Base-by-base conservation (phyloP, 192 early-diverging fungal genomes). In the Gigaspora rosea region DNA sequence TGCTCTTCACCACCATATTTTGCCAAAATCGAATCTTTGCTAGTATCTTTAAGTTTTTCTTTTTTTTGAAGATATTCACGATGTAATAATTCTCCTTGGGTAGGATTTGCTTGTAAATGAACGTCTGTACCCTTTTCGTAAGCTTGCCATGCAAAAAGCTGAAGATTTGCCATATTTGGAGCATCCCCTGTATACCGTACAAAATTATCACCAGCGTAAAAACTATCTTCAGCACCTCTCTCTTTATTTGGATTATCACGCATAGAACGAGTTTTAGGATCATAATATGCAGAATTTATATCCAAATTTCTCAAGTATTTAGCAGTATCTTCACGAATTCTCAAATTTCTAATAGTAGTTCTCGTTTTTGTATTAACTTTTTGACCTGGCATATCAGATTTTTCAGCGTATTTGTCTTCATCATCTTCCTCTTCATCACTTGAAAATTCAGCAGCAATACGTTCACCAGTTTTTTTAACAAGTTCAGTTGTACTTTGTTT, bases 231-330 rank as follows among this genome's bases (percentile, higher is more conserved):
- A 46, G 70, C 81, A 52, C 92, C 92, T 47, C 87, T 84, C 46
- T 91, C 90, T 41, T 87, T 87, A 66, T 91, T 84, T 10, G 97
- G 98, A 83, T 98, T 97, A 73, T 98, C 97, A 78, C 98, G 92
- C 98, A 99, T 99, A 1, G 96, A 96, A 41, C 97, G 90, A 3
- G 98, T 97, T 80, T 99, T 99, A 49, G 98, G 98, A 84, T 99
- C 98, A 77, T 99, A 99, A 88, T 96, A 92, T 1, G 96, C 97
- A 11, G 95, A 96, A 73, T 98, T 90, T 18, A 91, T 89, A 79
- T 98, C 95, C 76, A 99, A 82, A 82, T 99, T 99, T 67, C 93
- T 89, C 65, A 99, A 86, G 82, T 99, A 99, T 84, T 99, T 99
- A 33, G 98, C 97, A 20, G 96, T 97, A 84, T 99, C 98, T 85